Conservation (phyloP, 495 filamentous ascomycete species). For the Margaritispora aquatica region DNA sequence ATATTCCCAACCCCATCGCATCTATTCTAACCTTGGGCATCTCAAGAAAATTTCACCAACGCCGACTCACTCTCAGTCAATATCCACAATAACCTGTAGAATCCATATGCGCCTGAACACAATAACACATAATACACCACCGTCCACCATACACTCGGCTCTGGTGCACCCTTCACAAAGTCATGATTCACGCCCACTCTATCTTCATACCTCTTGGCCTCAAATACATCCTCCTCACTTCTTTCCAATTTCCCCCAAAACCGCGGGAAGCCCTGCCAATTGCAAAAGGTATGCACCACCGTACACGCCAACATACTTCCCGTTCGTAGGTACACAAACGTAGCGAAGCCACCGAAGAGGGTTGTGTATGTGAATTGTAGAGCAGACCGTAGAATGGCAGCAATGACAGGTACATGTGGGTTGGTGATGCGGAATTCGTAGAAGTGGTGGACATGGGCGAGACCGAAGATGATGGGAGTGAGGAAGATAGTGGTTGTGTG, state of each 20-base stretch:
- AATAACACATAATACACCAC: conserved; percentile 72
- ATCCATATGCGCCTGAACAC: conserved; percentile 61
- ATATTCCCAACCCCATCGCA: too few species aligned
- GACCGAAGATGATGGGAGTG: conserved; percentile 85
- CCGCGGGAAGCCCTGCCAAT: conserved; percentile 83
- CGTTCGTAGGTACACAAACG: conserved; percentile 84
- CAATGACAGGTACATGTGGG: conserved; percentile 55
- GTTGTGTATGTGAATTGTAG: conserved; percentile 92
- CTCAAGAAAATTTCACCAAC: conserved; percentile 22
- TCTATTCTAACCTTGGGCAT: too few species aligned
- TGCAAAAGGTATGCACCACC: conserved; percentile 82
- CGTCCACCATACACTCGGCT: conserved; percentile 54
- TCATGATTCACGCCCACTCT: neutral
- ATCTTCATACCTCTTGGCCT: conserved; percentile 13
- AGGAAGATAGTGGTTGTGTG: conserved; percentile 62
- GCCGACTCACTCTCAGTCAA: conserved; percentile 58
- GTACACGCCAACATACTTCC: conserved; percentile 71
- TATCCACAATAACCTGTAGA: conserved; percentile 61
- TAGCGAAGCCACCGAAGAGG: conserved; percentile 86
- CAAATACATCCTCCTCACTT: conserved; percentile 12
- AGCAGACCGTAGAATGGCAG: conserved; percentile 59
- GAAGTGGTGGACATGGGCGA: conserved; percentile 92
- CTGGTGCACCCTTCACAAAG: neutral
- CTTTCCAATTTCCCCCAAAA: conserved; percentile 68
- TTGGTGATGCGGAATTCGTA: conserved; percentile 87